Evolutionary conservation across 2,329 filamentous ascomycete genomes (phyloP).

Genomic region (Nigrospora osmanthi): DNA sequence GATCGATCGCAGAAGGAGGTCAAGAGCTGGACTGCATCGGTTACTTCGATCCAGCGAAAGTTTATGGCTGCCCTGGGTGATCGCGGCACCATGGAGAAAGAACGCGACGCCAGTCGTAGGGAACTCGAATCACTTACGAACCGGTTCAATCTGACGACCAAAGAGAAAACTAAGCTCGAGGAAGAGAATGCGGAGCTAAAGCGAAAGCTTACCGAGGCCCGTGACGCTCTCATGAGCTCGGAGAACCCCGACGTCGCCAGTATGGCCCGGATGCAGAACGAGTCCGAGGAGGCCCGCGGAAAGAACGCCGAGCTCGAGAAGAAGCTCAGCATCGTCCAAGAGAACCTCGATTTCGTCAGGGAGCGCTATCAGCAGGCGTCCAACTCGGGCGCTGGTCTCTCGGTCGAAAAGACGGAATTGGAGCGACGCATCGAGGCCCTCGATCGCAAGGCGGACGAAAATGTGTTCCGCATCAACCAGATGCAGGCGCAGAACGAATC

Average conservation of each 20-base stretch:
- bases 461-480: conserved; percentile 37
- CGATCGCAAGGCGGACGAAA: conserved; percentile 32
- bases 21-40: conserved; percentile 35
- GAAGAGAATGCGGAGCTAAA: conserved; percentile 27
- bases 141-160: conserved; percentile 6
- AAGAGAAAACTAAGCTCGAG: conserved; percentile 28
- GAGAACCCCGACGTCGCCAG: conserved; percentile 27
- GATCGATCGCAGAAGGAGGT: conserved; percentile 35
- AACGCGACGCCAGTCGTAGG: conserved; percentile 28
- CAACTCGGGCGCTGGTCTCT: conserved; percentile 34
- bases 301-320: conserved; percentile 31
- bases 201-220: conserved; percentile 25
- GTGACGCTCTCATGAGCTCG: conserved; percentile 24
- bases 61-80: conserved; percentile 31
- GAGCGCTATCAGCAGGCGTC: conserved; percentile 53
- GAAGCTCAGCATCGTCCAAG: conserved; percentile 24
- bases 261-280: conserved; percentile 31
- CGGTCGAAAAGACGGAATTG: conserved; percentile 38
- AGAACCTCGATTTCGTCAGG: conserved; percentile 49
- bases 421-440: conserved; percentile 31
- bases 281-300: conserved; percentile 29
- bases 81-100: conserved; percentile 36
- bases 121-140: conserved; percentile 25
- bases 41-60: conserved; percentile 32
- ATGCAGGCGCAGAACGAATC: conserved; percentile 31